Conservation (phyloP, 1,284 basidiomycete genomes). For the Ustanciosporium gigantosporum region DNA sequence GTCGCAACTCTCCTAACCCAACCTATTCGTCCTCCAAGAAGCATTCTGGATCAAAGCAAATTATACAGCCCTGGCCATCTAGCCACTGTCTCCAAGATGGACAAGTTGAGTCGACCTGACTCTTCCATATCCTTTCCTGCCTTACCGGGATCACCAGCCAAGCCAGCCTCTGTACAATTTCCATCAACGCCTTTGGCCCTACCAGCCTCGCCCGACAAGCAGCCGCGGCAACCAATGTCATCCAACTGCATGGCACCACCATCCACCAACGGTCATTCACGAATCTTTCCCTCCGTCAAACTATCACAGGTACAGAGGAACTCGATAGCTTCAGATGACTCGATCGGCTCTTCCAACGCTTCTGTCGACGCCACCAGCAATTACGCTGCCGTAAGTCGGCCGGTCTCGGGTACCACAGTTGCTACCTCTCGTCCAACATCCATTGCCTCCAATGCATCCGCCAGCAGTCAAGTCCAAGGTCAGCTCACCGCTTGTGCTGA, state of each 20-base stretch:
- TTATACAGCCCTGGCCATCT: too few relatives aligned
- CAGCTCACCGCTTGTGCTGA: constrained; percentile 36
- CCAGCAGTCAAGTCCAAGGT: constrained; percentile 20
- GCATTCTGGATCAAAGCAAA: too few relatives aligned
- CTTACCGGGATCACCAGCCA: constrained; percentile 16
- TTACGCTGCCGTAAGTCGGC: constrained; percentile 10
- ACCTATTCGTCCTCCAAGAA: too few relatives aligned
- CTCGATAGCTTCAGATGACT: constrained; percentile 33
- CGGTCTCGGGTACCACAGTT: constrained; percentile 22
- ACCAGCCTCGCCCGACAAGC: too few relatives aligned
- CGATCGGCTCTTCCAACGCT: constrained; percentile 24
- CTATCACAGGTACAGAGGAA: neutral
- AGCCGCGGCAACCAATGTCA: too few relatives aligned
- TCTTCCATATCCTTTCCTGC: constrained; percentile 37
- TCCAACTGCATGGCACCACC: too few relatives aligned
- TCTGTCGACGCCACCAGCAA: constrained; percentile 2
- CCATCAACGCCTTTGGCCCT: neutral
- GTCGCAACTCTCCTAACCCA: too few relatives aligned
- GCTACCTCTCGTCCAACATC: constrained; percentile 44
- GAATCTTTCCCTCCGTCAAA: neutral
- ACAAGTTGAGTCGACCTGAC: too few relatives aligned
- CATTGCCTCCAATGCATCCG: constrained; percentile 35
- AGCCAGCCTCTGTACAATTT: neutral
- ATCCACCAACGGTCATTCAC: too few relatives aligned
- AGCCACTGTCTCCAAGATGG: too few relatives aligned